phyloP scores from a whole-genome alignment of 2,329 filamentous ascomycete genomes.

The Epichloe coenophiala region DNA sequence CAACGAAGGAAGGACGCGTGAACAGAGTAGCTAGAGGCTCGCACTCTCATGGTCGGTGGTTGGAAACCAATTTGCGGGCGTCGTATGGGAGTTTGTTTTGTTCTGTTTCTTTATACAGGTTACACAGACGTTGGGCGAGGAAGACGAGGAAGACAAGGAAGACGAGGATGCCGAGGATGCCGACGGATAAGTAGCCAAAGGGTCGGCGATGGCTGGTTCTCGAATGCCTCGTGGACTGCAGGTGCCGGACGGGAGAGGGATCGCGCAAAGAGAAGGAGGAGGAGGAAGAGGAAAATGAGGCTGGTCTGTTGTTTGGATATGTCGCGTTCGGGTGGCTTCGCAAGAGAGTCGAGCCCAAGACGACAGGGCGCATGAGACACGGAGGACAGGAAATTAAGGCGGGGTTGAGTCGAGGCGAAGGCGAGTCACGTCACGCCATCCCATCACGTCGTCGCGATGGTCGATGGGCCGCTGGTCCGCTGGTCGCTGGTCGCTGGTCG shows the following conservation, averaged over 20 bases:
- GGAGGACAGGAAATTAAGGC: neutral
- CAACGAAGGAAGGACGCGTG: constrained; percentile 3
- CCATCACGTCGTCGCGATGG: neutral
- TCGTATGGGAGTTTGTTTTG: too few species aligned
- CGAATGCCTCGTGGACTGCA: too few species aligned
- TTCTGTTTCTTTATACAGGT: too few species aligned
- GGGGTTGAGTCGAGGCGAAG: neutral
- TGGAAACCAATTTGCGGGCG: neutral
- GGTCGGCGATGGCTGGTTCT: too few species aligned
- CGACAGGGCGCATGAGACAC: neutral
- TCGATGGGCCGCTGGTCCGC: neutral
- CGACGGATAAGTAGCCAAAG: too few species aligned
- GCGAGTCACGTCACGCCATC: neutral
- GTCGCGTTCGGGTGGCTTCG: neutral
- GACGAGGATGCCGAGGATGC: too few species aligned
- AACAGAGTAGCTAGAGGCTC: neutral
- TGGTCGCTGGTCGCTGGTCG: too few species aligned
- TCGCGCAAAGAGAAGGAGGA: too few species aligned
- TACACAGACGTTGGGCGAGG: too few species aligned
- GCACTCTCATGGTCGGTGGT: constrained; percentile 1
- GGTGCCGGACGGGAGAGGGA: too few species aligned
- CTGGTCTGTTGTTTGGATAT: neutral
- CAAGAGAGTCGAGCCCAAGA: neutral
- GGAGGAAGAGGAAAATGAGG: neutral
- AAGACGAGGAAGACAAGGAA: too few species aligned